Percentiles rank a stretch among this genome's conserved stretches.
phyloP scores from a whole-genome alignment of 192 early-diverging fungal species.

The Entomortierella chlamydospora region DNA sequence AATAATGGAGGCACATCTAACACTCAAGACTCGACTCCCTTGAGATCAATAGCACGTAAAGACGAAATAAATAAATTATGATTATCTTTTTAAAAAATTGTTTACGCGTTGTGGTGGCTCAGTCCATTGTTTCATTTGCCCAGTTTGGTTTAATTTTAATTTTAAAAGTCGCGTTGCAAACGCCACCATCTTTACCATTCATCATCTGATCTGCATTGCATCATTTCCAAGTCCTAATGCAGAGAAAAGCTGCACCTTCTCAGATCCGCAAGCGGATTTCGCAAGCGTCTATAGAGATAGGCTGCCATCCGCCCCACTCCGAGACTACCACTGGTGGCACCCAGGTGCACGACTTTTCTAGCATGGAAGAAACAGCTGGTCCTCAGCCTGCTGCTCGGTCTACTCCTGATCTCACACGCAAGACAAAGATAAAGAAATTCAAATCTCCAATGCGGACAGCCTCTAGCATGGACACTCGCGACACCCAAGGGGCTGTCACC shows the following conservation, averaged over 20 bases:
- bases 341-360: not conserved
- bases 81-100: not conserved
- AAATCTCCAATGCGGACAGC: slow-evolving; percentile 3
- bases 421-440: slow-evolving; percentile 1
- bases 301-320: not conserved
- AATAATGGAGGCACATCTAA: slow-evolving; percentile 50
- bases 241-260: slow-evolving; percentile 23
- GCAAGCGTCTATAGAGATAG: not conserved
- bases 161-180: not conserved
- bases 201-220: not conserved
- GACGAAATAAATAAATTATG: not conserved
- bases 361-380: too few species aligned
- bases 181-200: not conserved
- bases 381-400: not conserved
- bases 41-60: not conserved
- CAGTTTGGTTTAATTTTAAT: not conserved
- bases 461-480: too few species aligned
- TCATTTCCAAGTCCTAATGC: slow-evolving; percentile 8
- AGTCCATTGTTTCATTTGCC: not conserved
- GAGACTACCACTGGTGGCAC: not conserved
- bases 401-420: not conserved
- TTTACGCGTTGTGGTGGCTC: not conserved
- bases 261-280: slow-evolving; percentile 7
- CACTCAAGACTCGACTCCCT: slow-evolving; percentile 20
- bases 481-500: too few species aligned